Percentiles rank a stretch among this genome's conserved stretches.
phyloP scores from a whole-genome alignment of 768 basidiomycete genomes.

The Sarcomyxa edulis region DNA sequence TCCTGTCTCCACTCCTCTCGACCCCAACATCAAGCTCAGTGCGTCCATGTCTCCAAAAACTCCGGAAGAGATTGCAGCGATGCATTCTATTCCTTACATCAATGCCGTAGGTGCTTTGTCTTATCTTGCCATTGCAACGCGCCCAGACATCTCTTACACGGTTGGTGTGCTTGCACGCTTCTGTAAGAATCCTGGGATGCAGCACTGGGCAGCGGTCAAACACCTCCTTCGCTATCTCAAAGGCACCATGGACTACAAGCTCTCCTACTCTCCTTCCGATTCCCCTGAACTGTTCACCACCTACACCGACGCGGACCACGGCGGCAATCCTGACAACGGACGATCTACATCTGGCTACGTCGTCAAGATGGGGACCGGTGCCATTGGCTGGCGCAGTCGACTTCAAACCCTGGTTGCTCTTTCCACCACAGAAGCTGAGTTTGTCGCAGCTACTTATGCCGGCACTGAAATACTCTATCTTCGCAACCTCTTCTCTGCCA shows the following conservation, averaged over 20 bases:
- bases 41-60: slow-evolving; percentile 14
- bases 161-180: slow-evolving; percentile 15
- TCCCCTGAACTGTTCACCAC: slow-evolving; percentile 11
- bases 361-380: slow-evolving; percentile 26
- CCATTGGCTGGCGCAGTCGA: slow-evolving; percentile 30
- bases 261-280: slow-evolving; percentile 13
- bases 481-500: slow-evolving; percentile 20
- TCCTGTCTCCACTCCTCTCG: slow-evolving; percentile 25
- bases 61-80: slow-evolving; percentile 14
- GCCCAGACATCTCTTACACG: slow-evolving; percentile 20
- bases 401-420: slow-evolving; percentile 33
- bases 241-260: slow-evolving; percentile 20
- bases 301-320: slow-evolving; percentile 23
- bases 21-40: slow-evolving; percentile 17
- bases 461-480: slow-evolving; percentile 26
- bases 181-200: slow-evolving; percentile 17
- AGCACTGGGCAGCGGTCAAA: slow-evolving; percentile 32
- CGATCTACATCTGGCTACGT: slow-evolving; percentile 31
- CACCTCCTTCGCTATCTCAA: slow-evolving; percentile 29
- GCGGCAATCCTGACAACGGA: slow-evolving; percentile 22
- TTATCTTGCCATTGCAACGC: slow-evolving; percentile 21
- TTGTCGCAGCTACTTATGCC: slow-evolving; percentile 26
- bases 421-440: slow-evolving; percentile 35
- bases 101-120: slow-evolving; percentile 23
- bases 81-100: slow-evolving; percentile 22